Base-by-base conservation (phyloP, 2,329 filamentous ascomycete genomes). In the Alternaria solani region DNA sequence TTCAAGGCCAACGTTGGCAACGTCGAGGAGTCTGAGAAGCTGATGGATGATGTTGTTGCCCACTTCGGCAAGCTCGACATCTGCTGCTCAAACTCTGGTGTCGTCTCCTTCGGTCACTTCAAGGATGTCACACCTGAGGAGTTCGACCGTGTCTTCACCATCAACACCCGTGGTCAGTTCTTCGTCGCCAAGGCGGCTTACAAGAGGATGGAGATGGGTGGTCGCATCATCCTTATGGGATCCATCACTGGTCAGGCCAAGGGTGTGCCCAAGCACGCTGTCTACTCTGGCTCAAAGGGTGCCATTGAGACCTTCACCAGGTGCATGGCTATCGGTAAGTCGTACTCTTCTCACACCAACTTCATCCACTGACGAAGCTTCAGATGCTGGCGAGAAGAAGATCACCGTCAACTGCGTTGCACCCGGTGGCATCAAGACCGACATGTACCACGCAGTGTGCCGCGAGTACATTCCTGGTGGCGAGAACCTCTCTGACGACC, bases 61-160 rank as follows among this genome's bases (percentile, higher is more conserved):
- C 82, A 86, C 76, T 92, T 88, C 73, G 89, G 89, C 77, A 84
- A 87, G 77, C 83, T 91, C 72, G 83, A 91, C 80, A 89, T 91
- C 68, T 89, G 89, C 72, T 87, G 86, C 83, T 90, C 87, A 74
- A 91, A 91, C 83, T 87, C 86, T 46, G 89, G 84, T 66, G 84
- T 85, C 55, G 83, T 85, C 36, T 81, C 80, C 44, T 85, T 85
- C 73, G 83, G 83, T 60, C 83, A 85, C 75, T 75, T 85, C 68
- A 83, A 84, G 76, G 83, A 85, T 61, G 83, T 85, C 46, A 81
- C 81, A 46, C 82, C 84, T 74, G 84, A 85, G 75, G 81, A 85
- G 74, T 86, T 82, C 67, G 84, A 88, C 77, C 82, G 83, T 39
- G 86, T 88, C 58, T 87, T 88, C 76, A 81, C 80, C 73, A 83